Base-by-base conservation (phyloP, 23 red algal species). In the Gracilaria domingensis region DNA sequence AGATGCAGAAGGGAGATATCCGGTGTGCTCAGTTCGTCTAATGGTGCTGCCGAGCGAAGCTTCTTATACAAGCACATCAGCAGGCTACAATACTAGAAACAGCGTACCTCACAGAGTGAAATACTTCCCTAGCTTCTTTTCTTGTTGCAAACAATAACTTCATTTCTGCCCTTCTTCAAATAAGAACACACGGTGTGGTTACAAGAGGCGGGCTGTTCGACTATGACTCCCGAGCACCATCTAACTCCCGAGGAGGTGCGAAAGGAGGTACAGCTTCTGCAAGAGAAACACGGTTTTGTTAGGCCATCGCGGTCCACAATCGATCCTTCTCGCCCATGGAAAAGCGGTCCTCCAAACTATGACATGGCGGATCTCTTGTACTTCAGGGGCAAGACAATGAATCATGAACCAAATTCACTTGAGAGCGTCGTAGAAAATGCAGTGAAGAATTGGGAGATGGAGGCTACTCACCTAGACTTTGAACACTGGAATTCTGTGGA, bases 381-480 rank as follows among this genome's bases (percentile, higher is more conserved):
- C 79, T 92, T 92, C 33, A 79, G 89, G 11, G 89, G 89, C 37
- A 77, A 78, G 58, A 83, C 42, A 25, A 42, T 34, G 37, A 61
- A 58, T 60, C 89, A 92, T 51, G 45, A 54, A 3, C 61, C 77
- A 11, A 34, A 45, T 24, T 92, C 89, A 7, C 62, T 92, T 30
- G 78, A 92, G 39, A 35, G 39, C 34, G 79, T 94, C 30, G 83
- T 94, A 24, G 92, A 94, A 74, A 75, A 88, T 62, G 83, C 84
- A 33, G 82, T 94, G 16, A 94, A 94, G 82, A 69, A 56, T 4
- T 94, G 92, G 92, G 92, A 94, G 64, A 71, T 82, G 49, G 92
- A 94, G 32, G 92, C 84, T 23, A 78, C 92, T 29, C 92, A 94
- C 45, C 33, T 88, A 29, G 54, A 50, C 20, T 87, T 82, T 77